Base-by-base conservation (phyloP, 768 basidiomycete species). In the Tricholoma bakamatsutake region DNA sequence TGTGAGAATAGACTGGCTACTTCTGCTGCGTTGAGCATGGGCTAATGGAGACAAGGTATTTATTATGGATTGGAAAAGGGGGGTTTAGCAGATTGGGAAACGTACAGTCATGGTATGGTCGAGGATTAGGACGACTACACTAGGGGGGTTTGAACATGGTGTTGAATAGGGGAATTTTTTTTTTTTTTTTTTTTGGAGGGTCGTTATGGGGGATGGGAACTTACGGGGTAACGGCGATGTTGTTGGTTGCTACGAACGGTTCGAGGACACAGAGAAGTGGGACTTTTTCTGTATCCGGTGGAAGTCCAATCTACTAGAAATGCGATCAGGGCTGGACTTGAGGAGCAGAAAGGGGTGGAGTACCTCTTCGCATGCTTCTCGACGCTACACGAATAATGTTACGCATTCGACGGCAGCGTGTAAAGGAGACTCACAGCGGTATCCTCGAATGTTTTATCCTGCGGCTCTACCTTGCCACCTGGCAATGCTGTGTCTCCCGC, bases 331-430 rank as follows among this genome's bases (percentile, higher is more conserved):
- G 52, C 51, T 28, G 40, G 6, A 27, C 30, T n/a, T 31, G 12
- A 47, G 15, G 2, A 43, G 53, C 7, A 31, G n/a, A 47, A 39
- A 60, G 34, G 34, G 30, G 42, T 33, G 52, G 45, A 56, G 6
- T 54, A 92, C 93, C 81, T 96, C 93, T 69, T 96, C 93, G 56
- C 82, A 93, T 0, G 93, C 92, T 72, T 95, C 93, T 42, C 93
- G 79, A 53, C 93, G 73, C 92, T 93, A 53, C 0, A 54, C 12
- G 24, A 30, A 15, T 21, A 28, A 15, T 5, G 28, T 13, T 46
- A 27, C 21, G 13, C 4, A 17, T 21, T 12, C 52, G 57, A 57
- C 10, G 27, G 21, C 2, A 10, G 39, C 47, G 30, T 4, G 10
- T 43, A 15, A 34, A 31, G 7, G 8, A 18, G 15, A 74, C 84